Percentiles rank a stretch among this genome's conserved stretches.
Evolutionary conservation across 1,284 basidiomycete species (phyloP).

Genomic region (Ustilago vetiveriae): DNA sequence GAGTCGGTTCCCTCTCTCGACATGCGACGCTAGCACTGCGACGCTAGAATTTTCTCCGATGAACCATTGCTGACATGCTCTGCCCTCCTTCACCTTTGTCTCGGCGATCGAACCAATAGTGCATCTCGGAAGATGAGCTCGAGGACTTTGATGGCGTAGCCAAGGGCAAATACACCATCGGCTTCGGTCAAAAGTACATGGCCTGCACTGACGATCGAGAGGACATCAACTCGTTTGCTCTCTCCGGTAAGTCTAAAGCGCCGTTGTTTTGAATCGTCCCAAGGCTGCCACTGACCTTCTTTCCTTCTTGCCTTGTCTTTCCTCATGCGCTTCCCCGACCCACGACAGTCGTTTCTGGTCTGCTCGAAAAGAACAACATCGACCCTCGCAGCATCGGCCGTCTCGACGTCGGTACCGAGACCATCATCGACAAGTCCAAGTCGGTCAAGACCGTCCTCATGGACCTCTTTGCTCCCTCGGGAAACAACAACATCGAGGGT

Average conservation of each 20-base stretch:
- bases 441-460: conserved; percentile 98
- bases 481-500: conserved; percentile 97
- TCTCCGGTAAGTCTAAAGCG: conserved; percentile 77
- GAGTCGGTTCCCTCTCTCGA: too few relatives aligned
- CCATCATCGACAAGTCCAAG: conserved; percentile 99
- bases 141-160: conserved; percentile 95
- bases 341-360: conserved; percentile 72
- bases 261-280: background rate
- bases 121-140: conserved; percentile 66
- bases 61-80: too few relatives aligned
- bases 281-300: too few relatives aligned
- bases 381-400: conserved; percentile 96
- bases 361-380: conserved; percentile 93
- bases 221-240: conserved; percentile 97
- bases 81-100: background rate
- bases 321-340: background rate
- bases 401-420: conserved; percentile 97
- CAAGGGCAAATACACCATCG: conserved; percentile 98
- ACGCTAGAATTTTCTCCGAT: too few relatives aligned
- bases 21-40: too few relatives aligned
- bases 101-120: conserved; percentile 26
- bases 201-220: conserved; percentile 92
- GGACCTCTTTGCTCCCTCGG: conserved; percentile 91
- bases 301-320: too few relatives aligned
- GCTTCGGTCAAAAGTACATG: conserved; percentile 98